Evolutionary conservation across 2,329 filamentous ascomycete species (phyloP), one percentile per base, ranked within the genome.

Genomic region (Phyllachora maydis): DNA sequence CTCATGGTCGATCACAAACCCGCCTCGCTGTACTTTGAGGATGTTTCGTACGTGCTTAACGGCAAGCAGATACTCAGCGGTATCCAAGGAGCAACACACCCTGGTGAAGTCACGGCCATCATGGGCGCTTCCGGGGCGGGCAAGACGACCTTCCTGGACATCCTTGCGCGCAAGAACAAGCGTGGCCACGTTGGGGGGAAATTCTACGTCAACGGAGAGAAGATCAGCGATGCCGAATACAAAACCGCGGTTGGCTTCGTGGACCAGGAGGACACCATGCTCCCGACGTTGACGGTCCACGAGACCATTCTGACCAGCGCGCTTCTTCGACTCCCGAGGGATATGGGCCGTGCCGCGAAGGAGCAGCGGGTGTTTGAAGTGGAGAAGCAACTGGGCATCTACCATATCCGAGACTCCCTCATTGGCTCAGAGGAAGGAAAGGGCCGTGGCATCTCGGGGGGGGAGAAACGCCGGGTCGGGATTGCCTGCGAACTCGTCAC

Each of bases 401-500:
- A 78, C 39, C 74, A 85, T 39, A 98, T 98, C 36, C 79, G 79
- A 25, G 78, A 98, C 45, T 91, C 91, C 19, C 57, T 92, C 24
- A 93, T 98, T 37, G 88, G 88, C 3, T 95, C 85, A 0, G 88
- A 93, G 48, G 88, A 98, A 50, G 81, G 79, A 24, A 82, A 74
- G 30, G 83, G 83, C 8, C 78, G 88, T 30, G 90, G 90, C 15
- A 93, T 98, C 26, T 98, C 88, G 26, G 88, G 88, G 24, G 88
- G 88, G 32, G 88, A 98, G 50, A 95, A 95, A 51, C 69, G 88
- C 32, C 71, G 88, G 39, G 88, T 98, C 23, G 82, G 83, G 22
- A 98, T 98, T 40, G 88, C 90, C 22, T 98, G 90, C 47, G 88
- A 98, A 43, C 64, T 98, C 26, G 88, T 98, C 29, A 98, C 88